Conservation (phyloP, 805 yeast species). For the Saturnispora kantuleensis region DNA sequence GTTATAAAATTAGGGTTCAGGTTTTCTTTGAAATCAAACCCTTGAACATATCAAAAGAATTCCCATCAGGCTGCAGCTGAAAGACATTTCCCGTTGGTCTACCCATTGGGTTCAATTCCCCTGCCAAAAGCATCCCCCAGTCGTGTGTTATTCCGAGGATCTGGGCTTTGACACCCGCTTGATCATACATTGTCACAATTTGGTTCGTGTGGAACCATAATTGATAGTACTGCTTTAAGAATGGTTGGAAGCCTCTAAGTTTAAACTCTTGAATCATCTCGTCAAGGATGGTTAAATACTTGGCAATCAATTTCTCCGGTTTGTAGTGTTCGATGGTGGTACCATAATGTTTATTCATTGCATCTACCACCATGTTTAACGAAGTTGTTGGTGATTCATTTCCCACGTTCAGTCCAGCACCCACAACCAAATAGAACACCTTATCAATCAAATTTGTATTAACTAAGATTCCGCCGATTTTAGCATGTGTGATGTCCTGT, state of each 20-base stretch:
- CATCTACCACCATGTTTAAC: constrained; percentile 55
- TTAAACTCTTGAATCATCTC: constrained; percentile 49
- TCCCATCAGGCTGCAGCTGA: constrained; percentile 93
- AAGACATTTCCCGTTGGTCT: constrained; percentile 43
- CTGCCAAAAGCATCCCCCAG: constrained; percentile 74
- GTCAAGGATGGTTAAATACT: constrained; percentile 56
- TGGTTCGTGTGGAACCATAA: constrained; percentile 83
- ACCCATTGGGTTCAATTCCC: constrained; percentile 43
- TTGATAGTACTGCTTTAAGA: constrained; percentile 62
- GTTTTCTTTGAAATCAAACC: constrained; percentile 67
- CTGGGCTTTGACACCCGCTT: constrained; percentile 40
- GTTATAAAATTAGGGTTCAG: background rate
- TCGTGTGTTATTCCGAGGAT: constrained; percentile 77
- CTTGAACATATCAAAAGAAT: constrained; percentile 88
- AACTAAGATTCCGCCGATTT: constrained; percentile 77
- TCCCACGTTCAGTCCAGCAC: constrained; percentile 77
- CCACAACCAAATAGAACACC: constrained; percentile 61
- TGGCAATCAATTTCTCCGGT: constrained; percentile 53
- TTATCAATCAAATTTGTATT: constrained; percentile 61
- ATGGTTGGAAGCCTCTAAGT: constrained; percentile 54
- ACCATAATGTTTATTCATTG: constrained; percentile 45
- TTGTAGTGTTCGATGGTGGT: constrained; percentile 19
- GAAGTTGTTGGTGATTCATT: constrained; percentile 92
- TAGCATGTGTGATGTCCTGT: constrained; percentile 56
- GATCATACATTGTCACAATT: constrained; percentile 47